Evolutionary conservation across 179 eudicot species (phyloP), one percentile per base, ranked within the genome.

Genomic region (Vitellaria paradoxa): DNA sequence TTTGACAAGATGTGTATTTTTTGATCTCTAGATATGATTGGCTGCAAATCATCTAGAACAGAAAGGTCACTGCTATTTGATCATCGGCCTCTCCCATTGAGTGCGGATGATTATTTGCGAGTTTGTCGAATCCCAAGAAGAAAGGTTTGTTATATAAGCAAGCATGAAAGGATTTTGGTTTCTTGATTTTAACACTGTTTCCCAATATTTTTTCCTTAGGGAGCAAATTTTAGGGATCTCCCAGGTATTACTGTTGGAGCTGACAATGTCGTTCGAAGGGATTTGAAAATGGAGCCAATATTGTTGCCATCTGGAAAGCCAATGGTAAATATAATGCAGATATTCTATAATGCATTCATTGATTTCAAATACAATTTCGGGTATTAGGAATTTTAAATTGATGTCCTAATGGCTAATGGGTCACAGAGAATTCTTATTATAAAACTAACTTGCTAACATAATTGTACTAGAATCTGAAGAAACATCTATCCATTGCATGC

Each of bases 141-240:
- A 77, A 91, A 91, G 95, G 92, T 91, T 30, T 62, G 23, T 50
- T 81, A 21, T 6, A 9, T 14, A 5, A 78, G 79, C 76, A 78
- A 79, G 42, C 80, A 83, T 56, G 11, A 37, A 3, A 9, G 14
- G 23, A 24, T 47, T 11, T 14, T 63, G 26, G 67, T 52, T 13
- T 45, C 53, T 74, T 23, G 20, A 37, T 7, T 7, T 69, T 69
- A 17, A 37, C 3, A 0, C 5, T 66, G n/a, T 40, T 11, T 7
- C 42, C 18, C 2, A 9, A 17, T 42, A 8, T 15, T 45, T 49
- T 71, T n/a, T 47, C n/a, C 65, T 65, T 72, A 88, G 89, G 91
- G 91, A 73, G 87, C 91, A 57, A 88, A 84, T 81, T 88, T 86
- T 67, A 86, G 89, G 65, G 87, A 88, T 75, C 82, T 88, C 72